Conservation (phyloP, 169 alveolate genomes). For the Sarcocystis neurona region DNA sequence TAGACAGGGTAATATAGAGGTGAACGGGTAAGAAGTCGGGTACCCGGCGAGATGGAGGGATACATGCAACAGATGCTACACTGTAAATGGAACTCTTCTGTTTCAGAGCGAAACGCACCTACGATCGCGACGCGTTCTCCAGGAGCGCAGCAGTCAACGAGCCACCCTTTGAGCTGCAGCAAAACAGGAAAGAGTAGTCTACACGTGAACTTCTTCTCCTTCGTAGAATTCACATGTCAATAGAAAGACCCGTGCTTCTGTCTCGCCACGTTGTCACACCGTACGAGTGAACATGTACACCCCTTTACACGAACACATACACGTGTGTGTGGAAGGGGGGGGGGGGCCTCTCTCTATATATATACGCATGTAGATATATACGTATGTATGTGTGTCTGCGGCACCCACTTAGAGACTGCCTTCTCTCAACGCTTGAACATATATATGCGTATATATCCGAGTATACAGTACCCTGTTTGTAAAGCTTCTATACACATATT, state of each 20-base stretch:
- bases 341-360: neutral
- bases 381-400: neutral
- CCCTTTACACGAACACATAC: neutral
- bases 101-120: neutral
- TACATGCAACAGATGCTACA: too few relatives aligned
- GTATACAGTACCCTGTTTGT: too few relatives aligned
- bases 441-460: too few relatives aligned
- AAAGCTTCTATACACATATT: too few relatives aligned
- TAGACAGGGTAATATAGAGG: too few relatives aligned
- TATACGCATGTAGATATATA: neutral
- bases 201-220: neutral
- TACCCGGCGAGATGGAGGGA: too few relatives aligned
- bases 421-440: neutral
- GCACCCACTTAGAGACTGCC: neutral
- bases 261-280: neutral
- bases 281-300: neutral
- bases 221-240: neutral
- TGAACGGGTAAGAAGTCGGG: too few relatives aligned
- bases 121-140: neutral
- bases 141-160: neutral
- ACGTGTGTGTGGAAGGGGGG: neutral
- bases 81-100: too few relatives aligned
- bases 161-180: neutral
- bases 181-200: neutral
- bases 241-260: neutral